Conservation (phyloP, 2,329 filamentous ascomycete species). For the Alternaria alternata region DNA sequence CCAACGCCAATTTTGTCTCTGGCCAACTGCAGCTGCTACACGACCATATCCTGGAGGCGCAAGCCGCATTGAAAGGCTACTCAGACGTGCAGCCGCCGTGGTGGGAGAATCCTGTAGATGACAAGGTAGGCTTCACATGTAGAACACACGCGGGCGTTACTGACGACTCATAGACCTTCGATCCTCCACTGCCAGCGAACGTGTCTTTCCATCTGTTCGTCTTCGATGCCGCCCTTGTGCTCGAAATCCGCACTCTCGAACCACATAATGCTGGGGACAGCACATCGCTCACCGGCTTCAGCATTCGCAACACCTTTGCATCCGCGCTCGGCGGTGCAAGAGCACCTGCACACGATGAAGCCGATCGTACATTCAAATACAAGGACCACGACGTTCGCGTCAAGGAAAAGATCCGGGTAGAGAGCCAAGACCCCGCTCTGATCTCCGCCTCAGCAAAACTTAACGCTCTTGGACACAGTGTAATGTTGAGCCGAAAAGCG, state of each 20-base stretch:
- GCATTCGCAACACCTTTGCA: constrained; percentile 64
- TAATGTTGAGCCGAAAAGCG: constrained; percentile 74
- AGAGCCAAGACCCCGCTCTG: constrained; percentile 86
- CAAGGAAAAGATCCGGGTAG: constrained; percentile 86
- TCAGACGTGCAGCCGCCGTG: constrained; percentile 61
- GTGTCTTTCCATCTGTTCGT: constrained; percentile 74
- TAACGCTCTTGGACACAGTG: constrained; percentile 75
- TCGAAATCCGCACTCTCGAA: constrained; percentile 76
- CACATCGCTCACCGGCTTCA: constrained; percentile 55
- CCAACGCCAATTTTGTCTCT: constrained; percentile 64
- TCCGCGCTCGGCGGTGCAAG: constrained; percentile 55
- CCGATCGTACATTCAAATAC: constrained; percentile 77
- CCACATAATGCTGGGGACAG: constrained; percentile 40
- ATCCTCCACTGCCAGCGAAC: constrained; percentile 68
- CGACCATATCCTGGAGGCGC: constrained; percentile 69
- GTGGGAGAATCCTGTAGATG: constrained; percentile 63
- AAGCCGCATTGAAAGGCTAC: constrained; percentile 64
- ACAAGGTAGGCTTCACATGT: constrained; percentile 60
- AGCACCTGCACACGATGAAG: constrained; percentile 65
- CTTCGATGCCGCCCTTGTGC: constrained; percentile 63
- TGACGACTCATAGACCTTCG: constrained; percentile 59
- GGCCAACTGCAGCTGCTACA: constrained; percentile 66
- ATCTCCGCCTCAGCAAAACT: constrained; percentile 86
- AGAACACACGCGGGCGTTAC: neutral
- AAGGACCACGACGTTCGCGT: constrained; percentile 78